phyloP scores from a whole-genome alignment of 768 basidiomycete species.

The Imleria badia region DNA sequence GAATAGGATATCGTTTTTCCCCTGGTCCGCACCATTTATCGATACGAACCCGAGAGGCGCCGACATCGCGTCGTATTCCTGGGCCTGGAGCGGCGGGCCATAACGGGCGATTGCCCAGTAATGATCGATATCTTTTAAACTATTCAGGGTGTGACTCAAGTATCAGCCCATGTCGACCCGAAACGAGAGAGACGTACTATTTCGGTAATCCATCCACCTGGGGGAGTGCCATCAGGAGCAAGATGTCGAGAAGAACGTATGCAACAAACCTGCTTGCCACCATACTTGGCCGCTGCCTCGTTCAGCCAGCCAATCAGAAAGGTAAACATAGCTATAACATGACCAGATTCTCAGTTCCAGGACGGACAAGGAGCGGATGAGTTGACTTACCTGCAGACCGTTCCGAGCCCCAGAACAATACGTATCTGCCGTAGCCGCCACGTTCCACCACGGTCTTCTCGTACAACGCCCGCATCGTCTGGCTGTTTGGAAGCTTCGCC shows the following conservation, averaged over 20 bases:
- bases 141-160: background rate
- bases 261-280: slow-evolving; percentile 13
- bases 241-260: background rate
- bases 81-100: background rate
- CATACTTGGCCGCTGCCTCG: slow-evolving; percentile 5
- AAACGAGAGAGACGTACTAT: background rate
- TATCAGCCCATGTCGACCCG: too few species aligned
- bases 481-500: slow-evolving; percentile 7
- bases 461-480: background rate
- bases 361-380: too few species aligned
- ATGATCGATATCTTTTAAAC: background rate
- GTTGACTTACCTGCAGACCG: background rate
- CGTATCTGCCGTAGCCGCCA: slow-evolving; percentile 11
- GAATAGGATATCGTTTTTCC: too few species aligned
- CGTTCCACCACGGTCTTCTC: slow-evolving; percentile 4
- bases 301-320: slow-evolving; percentile 10
- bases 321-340: background rate
- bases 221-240: background rate
- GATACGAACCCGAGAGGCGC: too few species aligned
- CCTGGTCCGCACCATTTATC: too few species aligned
- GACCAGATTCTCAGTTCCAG: background rate
- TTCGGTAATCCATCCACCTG: background rate
- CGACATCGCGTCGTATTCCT: too few species aligned
- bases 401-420: background rate
- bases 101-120: background rate